Conservation (phyloP, 2,329 filamentous ascomycete species). For the Talaromyces sp. region DNA sequence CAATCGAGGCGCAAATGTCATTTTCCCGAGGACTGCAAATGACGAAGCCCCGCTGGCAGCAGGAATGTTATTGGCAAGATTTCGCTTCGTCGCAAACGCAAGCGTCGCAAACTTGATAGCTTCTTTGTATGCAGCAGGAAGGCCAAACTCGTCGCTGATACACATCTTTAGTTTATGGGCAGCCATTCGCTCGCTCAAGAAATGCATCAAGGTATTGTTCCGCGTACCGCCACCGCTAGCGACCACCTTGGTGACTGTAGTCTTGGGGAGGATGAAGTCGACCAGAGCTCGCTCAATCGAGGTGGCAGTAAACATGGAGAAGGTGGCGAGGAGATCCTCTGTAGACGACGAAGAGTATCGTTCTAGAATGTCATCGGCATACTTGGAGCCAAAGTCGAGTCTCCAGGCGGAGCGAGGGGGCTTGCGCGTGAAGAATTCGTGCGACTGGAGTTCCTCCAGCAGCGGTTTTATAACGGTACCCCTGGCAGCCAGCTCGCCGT, state of each 20-base stretch:
- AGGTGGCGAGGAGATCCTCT: constrained; percentile 21
- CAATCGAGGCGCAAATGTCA: constrained; percentile 20
- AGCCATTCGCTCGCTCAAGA: constrained; percentile 13
- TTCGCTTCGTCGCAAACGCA: constrained; percentile 22
- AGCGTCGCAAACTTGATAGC: constrained; percentile 29
- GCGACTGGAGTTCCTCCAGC: constrained; percentile 17
- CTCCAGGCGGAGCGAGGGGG: constrained; percentile 26
- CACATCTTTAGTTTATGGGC: constrained; percentile 16
- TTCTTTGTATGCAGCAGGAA: constrained; percentile 28
- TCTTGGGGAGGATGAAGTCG: constrained; percentile 22
- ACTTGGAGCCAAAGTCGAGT: constrained; percentile 23
- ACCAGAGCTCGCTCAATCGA: constrained; percentile 20
- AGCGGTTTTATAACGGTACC: constrained; percentile 18
- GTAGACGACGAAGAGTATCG: constrained; percentile 15
- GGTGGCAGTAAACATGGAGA: constrained; percentile 20
- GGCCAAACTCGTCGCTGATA: constrained; percentile 23
- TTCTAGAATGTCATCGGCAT: constrained; percentile 20
- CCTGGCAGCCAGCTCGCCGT: constrained; percentile 22
- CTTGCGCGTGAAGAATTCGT: constrained; percentile 23
- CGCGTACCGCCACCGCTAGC: constrained; percentile 24
- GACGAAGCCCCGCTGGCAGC: constrained; percentile 22
- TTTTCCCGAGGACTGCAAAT: constrained; percentile 25
- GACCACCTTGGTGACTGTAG: constrained; percentile 16
- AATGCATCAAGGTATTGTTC: constrained; percentile 20
- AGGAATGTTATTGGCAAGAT: constrained; percentile 27